Evolutionary conservation across 371 early-diverging fungal genomes (phyloP), one percentile per base, ranked within the genome.

Genomic region (Mucor ambiguus): DNA sequence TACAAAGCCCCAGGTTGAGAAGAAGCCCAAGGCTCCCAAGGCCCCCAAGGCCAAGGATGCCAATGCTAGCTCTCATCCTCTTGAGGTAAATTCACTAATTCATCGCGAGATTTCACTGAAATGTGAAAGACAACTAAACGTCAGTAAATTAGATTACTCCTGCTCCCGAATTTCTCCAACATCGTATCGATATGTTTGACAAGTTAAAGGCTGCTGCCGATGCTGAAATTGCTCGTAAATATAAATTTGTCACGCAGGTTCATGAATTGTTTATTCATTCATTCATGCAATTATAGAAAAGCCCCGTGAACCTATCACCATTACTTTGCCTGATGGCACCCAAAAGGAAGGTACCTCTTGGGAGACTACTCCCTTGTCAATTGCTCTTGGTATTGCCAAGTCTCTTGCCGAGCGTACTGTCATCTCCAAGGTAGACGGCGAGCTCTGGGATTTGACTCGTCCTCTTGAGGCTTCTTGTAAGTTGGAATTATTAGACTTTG

Each of bases 351-450:
- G 95, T 55, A 89, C 72, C 35, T 82, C 98, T n/a, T 98, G 94
- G 94, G 97, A 97, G 78, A 98, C 99, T 28, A 92, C 95, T 16
- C 99, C 99, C n/a, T 81, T 98, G 86, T 92, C 92, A 43, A 92
- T 99, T 78, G 99, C 98, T 20, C 85, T 85, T 66, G 80, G 82
- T 35, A 92, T 98, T 69, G 82, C 91, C 72, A 97, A 95, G 79
- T 94, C 95, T 43, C 86, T 99, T 33, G 87, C 95, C 37, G 95
- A 98, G 77, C 89, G 92, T 49, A 85, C 92, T 46, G 93, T 98
- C 41, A 96, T 98, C 79, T 92, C 98, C 67, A 98, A 98, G 88
- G 96, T 97, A 41, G 85, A 99, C 73, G 97, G 95, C 46, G 90
- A 82, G 33, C 88, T 99, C 48, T 98, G 89, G 89, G 99, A 99